Evolutionary conservation across 75 land plant genomes (phyloP).

Genomic region (Pinus taeda): DNA sequence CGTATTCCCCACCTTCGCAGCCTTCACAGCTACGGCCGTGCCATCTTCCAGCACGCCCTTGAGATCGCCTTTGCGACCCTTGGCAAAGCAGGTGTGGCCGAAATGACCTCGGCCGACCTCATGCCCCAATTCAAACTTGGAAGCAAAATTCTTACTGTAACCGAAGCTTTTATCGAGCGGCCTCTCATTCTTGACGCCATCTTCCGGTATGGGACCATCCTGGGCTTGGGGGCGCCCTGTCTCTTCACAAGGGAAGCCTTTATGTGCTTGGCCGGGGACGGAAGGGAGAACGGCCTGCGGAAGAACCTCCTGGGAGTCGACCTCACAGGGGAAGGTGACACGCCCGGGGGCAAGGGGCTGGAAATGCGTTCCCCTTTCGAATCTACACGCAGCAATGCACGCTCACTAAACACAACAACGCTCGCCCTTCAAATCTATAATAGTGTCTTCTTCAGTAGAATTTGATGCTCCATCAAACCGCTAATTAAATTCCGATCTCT

Average conservation of each 20-base stretch:
- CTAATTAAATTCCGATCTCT: too few relatives aligned
- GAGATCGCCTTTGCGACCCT: constrained; percentile 36
- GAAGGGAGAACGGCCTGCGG: constrained; percentile 59
- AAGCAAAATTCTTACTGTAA: constrained; percentile 39
- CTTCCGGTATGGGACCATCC: constrained; percentile 68
- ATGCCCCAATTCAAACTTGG: constrained; percentile 55
- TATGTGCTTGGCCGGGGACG: constrained; percentile 87
- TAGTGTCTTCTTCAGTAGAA: too few relatives aligned
- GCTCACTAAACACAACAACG: too few relatives aligned
- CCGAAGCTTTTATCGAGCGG: constrained; percentile 52
- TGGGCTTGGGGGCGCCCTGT: constrained; percentile 44
- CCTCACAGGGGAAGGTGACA: constrained; percentile 48
- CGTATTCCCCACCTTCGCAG: too few relatives aligned
- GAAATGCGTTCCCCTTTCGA: too few relatives aligned
- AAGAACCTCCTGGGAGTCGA: constrained; percentile 66
- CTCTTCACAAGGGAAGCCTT: constrained; percentile 49
- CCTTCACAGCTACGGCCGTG: too few relatives aligned
- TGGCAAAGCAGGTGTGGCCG: constrained; percentile 55
- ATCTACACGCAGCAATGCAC: too few relatives aligned
- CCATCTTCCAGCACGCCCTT: too few relatives aligned
- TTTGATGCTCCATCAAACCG: too few relatives aligned
- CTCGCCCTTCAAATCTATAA: too few relatives aligned
- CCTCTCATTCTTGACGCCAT: constrained; percentile 31
- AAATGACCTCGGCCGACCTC: constrained; percentile 61
- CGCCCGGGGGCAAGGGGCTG: constrained; percentile 47